Percentiles rank a stretch among this genome's conserved stretches.
Conservation (phyloP, 2,329 filamentous ascomycete species). For the Ceratocystis cacaofunesta region DNA sequence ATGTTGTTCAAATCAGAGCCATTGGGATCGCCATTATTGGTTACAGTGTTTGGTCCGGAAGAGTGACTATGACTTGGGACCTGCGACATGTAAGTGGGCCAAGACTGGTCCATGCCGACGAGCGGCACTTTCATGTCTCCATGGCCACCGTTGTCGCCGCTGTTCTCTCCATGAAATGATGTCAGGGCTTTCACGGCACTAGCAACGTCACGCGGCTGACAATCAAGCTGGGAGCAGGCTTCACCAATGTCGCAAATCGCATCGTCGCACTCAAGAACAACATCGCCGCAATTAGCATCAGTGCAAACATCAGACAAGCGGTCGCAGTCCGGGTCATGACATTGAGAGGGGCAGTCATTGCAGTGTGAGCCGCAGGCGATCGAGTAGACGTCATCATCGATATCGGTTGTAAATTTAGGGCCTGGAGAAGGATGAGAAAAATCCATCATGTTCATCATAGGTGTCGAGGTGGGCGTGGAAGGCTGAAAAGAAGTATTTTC, state of each 20-base stretch:
- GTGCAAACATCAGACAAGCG: constrained; percentile 26
- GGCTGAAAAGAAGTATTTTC: background rate
- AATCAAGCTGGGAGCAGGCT: constrained; percentile 15
- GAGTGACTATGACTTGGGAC: background rate
- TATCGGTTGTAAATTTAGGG: constrained; percentile 2
- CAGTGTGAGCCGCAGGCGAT: constrained; percentile 26
- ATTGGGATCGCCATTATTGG: background rate
- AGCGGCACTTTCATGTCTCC: background rate
- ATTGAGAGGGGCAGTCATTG: constrained; percentile 25
- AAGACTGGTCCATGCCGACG: background rate
- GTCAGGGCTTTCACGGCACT: constrained; percentile 24
- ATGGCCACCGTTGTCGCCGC: constrained; percentile 12
- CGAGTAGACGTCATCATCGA: constrained; percentile 23
- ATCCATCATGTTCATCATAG: constrained; percentile 3
- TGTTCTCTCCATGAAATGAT: constrained; percentile 20
- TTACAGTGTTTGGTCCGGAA: background rate
- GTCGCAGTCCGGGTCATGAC: constrained; percentile 25
- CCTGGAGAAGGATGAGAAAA: background rate
- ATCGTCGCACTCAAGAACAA: constrained; percentile 14
- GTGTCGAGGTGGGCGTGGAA: background rate
- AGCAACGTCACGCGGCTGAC: constrained; percentile 13
- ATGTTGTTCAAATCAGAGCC: background rate
- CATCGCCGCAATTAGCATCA: constrained; percentile 25
- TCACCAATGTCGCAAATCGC: constrained; percentile 18
- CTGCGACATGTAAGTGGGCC: constrained; percentile 1